These are phyloP conservation scores for Gryganskiella cystojenkinii DNA, from an alignment of 192 early-diverging fungal species.

Conservation along the genomic window DNA sequence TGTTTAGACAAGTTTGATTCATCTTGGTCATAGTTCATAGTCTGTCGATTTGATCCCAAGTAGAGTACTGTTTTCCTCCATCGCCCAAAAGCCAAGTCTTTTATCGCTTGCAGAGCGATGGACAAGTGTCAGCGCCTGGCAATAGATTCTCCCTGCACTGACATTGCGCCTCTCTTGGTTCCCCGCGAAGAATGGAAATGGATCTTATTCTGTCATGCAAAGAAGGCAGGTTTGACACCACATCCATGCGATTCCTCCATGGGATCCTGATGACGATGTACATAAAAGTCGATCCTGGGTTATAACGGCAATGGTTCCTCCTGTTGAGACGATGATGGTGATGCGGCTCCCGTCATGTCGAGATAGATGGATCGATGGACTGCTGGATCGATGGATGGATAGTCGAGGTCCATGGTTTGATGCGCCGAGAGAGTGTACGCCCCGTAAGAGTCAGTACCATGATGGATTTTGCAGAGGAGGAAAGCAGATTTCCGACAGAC, in stretches of 20 bases:
- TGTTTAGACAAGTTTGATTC: constrained; percentile 6
- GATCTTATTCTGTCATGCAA: no score
- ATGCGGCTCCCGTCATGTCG: background rate
- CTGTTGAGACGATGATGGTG: background rate
- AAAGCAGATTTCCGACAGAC: no score
- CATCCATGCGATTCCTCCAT: no score
- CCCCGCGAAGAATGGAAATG: background rate
- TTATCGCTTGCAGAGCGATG: no score
- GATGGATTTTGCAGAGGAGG: no score
- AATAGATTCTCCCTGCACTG: constrained; percentile 19
- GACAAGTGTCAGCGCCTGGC: background rate
- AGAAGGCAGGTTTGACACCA: no score
- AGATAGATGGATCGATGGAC: constrained; percentile 12
- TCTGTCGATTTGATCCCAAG: no score
- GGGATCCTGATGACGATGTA: background rate
- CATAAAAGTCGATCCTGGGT: background rate
- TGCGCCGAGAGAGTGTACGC: no score
- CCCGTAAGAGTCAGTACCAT: no score
- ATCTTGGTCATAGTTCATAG: background rate
- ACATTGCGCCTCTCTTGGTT: no score
- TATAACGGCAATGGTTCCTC: background rate
- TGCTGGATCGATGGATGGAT: background rate
- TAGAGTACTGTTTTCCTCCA: no score
- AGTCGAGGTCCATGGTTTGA: constrained; percentile 24
- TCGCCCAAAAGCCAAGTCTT: no score